A percentile compares a stretch with the other conserved stretches of the same genome.
phyloP scores from a whole-genome alignment of 441 rosid species.

The Omphalea diandra region DNA sequence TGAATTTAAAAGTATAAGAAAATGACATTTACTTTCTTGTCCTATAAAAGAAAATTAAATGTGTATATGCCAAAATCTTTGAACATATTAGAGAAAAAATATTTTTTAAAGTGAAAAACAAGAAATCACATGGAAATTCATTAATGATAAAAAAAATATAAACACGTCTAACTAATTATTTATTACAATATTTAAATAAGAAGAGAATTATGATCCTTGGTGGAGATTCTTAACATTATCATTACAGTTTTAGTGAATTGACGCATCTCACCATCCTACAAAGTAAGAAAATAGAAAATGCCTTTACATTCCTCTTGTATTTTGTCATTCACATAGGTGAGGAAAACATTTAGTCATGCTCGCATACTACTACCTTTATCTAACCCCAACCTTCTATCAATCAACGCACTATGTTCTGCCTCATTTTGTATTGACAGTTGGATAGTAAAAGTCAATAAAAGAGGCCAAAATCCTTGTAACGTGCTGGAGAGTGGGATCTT shows the following conservation, averaged over 20 bases:
- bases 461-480: slow-evolving; percentile 13
- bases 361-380: neutral
- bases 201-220: neutral
- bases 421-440: too few relatives aligned
- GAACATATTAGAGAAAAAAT: too few relatives aligned
- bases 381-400: too few relatives aligned
- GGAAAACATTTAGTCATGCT: neutral
- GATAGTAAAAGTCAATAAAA: too few relatives aligned
- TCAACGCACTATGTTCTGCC: slow-evolving; percentile 19
- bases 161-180: neutral
- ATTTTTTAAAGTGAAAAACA: neutral
- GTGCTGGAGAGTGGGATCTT: slow-evolving; percentile 4
- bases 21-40: neutral
- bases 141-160: too few relatives aligned
- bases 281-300: neutral
- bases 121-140: neutral
- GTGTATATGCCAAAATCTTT: too few relatives aligned
- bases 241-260: neutral
- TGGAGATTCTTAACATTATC: neutral
- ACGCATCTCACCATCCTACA: neutral
- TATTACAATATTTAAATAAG: neutral
- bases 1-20: neutral
- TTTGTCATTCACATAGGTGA: neutral
- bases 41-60: too few relatives aligned
- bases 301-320: neutral